Base-by-base conservation (phyloP, 2,329 filamentous ascomycete genomes). In the Fusarium heterosporum region DNA sequence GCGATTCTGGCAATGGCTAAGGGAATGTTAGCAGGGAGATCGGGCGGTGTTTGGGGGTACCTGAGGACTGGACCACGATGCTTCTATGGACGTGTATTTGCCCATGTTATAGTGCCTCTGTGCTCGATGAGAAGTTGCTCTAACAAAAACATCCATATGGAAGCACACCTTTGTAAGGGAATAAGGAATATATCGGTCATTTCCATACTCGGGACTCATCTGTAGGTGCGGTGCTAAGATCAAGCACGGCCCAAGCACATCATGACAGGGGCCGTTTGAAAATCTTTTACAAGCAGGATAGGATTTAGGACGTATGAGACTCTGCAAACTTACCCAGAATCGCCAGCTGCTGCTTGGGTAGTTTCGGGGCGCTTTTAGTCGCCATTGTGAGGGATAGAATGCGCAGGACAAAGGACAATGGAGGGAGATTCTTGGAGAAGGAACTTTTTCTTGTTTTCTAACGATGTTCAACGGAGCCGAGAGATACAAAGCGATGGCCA, bases 1-100 rank as follows among this genome's bases (percentile, higher is more conserved):
- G 91, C 89, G 73, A 95, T 91, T 73, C 92, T 86, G 75, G 90
- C 92, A 80, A 93, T 85, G 75, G 90, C 91, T 93, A 69, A 58
- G 30, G 14, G 16, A 42, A 56, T 61, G 73, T 82, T 74, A 82
- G 79, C 73, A 61, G 57, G 30, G 46, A 69, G 43, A 50, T 55
- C 55, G 60, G 29, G 26, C 16, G 38, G 52, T 40, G 25, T 45
- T 16, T 32, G 42, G 46, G 43, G 58, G 57, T 65, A 65, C 51
- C 40, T 61, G 61, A 50, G 45, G 46, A 47, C 39, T 58, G 66
- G 71, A 68, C 55, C 60, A 65, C 47, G 34, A 41, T 64, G 45
- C 25, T 26, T 42, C 28, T 40, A 39, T 43, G 34, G 45, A 22
- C 10, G 8, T 39, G 26, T 28, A 19, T 42, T 26, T 26, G 7